A percentile compares a stretch with the other conserved stretches of the same genome.
Conservation (phyloP, 257 asterid genomes). For the Gardenia jasminoides region DNA sequence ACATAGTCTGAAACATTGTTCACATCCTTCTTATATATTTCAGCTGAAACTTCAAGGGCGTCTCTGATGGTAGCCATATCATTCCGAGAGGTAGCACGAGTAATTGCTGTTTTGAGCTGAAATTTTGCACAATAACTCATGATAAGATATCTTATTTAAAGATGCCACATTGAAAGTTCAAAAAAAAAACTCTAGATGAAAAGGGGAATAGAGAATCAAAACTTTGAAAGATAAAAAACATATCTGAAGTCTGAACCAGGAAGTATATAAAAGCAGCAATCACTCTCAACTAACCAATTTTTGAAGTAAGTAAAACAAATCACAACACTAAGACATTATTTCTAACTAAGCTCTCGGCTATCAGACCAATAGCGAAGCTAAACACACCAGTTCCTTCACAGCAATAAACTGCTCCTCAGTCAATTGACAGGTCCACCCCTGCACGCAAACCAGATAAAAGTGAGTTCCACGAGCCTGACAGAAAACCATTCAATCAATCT, state of each 20-base stretch:
- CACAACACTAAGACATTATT: not conserved
- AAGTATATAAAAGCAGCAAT: not conserved
- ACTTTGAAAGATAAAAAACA: not conserved
- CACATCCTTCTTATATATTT: slow-evolving; percentile 78
- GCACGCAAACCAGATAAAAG: slow-evolving; percentile 22
- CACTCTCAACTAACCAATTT: not conserved
- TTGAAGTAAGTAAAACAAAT: not conserved
- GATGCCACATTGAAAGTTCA: not conserved
- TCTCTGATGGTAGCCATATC: slow-evolving; percentile 96
- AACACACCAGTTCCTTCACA: slow-evolving; percentile 82
- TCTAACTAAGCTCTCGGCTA: not conserved
- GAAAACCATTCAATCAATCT: slow-evolving; percentile 2
- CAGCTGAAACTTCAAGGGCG: slow-evolving; percentile 98
- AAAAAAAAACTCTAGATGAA: not conserved
- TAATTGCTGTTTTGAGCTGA: slow-evolving; percentile 90
- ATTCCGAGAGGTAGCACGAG: slow-evolving; percentile 84
- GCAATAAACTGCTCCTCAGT: slow-evolving; percentile 92
- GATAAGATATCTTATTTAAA: not conserved
- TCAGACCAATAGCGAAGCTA: slow-evolving; percentile 19
- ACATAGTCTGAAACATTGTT: slow-evolving; percentile 81
- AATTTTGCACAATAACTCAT: slow-evolving; percentile 23
- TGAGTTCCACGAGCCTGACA: slow-evolving; percentile 11
- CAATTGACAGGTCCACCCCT: slow-evolving; percentile 79
- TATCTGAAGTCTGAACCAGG: not conserved
- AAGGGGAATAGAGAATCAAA: not conserved